phyloP scores from a whole-genome alignment of 176 grass and related monocot species.

The Cymbopogon citratus region DNA sequence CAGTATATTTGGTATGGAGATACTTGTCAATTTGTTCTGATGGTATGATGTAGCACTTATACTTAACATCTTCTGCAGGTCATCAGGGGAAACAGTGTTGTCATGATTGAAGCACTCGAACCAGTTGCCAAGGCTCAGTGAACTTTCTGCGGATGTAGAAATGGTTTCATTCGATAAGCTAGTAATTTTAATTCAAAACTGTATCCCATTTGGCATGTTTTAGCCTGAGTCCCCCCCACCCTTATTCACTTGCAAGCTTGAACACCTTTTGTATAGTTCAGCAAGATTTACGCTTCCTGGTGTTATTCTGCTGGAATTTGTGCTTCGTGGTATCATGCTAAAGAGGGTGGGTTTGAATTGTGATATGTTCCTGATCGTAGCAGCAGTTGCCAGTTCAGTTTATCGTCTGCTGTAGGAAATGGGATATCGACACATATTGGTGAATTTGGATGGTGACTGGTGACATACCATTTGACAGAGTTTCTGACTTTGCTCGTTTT shows the following conservation, averaged over 20 bases:
- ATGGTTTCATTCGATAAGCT: slow-evolving; percentile 5
- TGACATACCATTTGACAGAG: no score
- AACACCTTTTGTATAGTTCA: slow-evolving; percentile 17
- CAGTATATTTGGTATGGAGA: neutral
- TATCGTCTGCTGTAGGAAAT: neutral
- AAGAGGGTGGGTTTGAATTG: neutral
- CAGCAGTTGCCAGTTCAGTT: neutral
- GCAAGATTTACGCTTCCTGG: neutral
- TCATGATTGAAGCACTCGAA: slow-evolving; percentile 94
- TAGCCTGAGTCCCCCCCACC: neutral
- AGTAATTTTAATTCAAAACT: neutral
- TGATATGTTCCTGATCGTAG: neutral
- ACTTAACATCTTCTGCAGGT: slow-evolving; percentile 45
- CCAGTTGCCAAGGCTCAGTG: slow-evolving; percentile 53
- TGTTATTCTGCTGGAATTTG: neutral
- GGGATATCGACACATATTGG: neutral
- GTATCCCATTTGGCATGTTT: neutral
- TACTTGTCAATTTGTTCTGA: neutral
- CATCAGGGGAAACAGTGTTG: slow-evolving; percentile 84
- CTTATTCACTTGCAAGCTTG: neutral
- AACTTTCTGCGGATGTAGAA: neutral
- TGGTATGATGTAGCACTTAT: slow-evolving; percentile 10
- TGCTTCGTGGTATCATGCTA: neutral
- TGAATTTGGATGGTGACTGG: no score
- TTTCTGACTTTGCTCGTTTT: no score